Base-by-base conservation (phyloP, 192 early-diverging fungal genomes). In the Umbelopsis vinacea region DNA sequence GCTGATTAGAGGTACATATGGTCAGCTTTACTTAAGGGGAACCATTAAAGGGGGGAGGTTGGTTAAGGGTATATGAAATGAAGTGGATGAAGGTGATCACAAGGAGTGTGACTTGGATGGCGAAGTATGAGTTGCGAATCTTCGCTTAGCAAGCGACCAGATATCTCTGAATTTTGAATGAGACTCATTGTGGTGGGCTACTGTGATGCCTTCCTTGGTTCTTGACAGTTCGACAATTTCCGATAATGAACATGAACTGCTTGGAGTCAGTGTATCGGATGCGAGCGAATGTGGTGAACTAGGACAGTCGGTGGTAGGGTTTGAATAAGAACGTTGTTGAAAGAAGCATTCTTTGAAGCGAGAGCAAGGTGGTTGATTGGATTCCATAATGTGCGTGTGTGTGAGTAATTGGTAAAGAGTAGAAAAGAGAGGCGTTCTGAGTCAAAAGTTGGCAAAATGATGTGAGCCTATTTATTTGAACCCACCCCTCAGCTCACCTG, bases 301-400 rank as follows among this genome's bases (percentile, higher is more conserved):
- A 17, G 17, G n/a, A 4, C 33, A 37, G 2, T 37, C 26, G 11
- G 33, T 3, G 33, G 26, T 14, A 19, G 26, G 11, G 7, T 54
- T 1, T 19, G 57, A 14, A 29, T 15, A 37, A 0, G 33, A 37
- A 17, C 33, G 57, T 8, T 29, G 23, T 4, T 19, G 33, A 17
- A n/a, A 29, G 26, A 63, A 63, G 33, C 57, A 63, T 35, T 63
- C 57, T 37, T 29, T 63, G 14, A 63, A 63, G 14, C 57, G 57
- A 63, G 57, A 63, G 33, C 57, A 29, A 63, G 29, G 35, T 5
- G 33, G 57, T 38, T 29, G 26, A 37, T 37, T 6, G 11, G 33
- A 17, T 37, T 37, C 57, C 29, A 63, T n/a, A n/a, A n/a, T n/a
- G n/a, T n/a, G n/a, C n/a, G n/a, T 63, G 33, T 15, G 12, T 12